phyloP scores from a whole-genome alignment of 2,329 filamentous ascomycete genomes.

The Pseudopyricularia javanii region DNA sequence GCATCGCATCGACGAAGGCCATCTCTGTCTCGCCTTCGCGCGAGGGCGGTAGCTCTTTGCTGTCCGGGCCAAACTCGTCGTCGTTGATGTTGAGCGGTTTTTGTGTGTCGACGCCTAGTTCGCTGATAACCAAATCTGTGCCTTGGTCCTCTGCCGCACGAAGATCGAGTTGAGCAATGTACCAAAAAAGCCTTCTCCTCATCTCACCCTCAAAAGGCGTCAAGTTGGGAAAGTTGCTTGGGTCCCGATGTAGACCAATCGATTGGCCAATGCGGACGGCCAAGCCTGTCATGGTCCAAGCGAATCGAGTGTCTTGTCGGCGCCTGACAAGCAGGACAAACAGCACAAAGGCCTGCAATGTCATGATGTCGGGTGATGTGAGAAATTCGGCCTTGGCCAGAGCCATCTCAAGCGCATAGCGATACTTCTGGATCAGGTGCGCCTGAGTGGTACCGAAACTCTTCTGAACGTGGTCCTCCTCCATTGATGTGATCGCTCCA shows the following conservation, averaged over 20 bases:
- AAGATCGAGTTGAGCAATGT: slow-evolving; percentile 45
- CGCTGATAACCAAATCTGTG: slow-evolving; percentile 32
- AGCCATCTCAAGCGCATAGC: slow-evolving; percentile 44
- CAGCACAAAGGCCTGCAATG: slow-evolving; percentile 49
- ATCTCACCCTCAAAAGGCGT: slow-evolving; percentile 51
- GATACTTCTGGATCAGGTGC: slow-evolving; percentile 32
- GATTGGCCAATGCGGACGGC: slow-evolving; percentile 43
- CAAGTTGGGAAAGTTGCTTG: slow-evolving; percentile 35
- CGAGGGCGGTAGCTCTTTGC: slow-evolving; percentile 30
- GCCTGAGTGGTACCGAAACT: slow-evolving; percentile 37
- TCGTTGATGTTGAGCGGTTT: slow-evolving; percentile 48
- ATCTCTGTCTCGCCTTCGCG: slow-evolving; percentile 41
- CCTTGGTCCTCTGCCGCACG: slow-evolving; percentile 49
- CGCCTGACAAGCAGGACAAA: slow-evolving; percentile 42
- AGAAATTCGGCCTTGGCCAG: slow-evolving; percentile 51
- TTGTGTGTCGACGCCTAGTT: slow-evolving; percentile 36
- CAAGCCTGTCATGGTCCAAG: slow-evolving; percentile 53
- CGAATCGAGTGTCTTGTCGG: slow-evolving; percentile 37
- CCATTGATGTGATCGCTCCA: slow-evolving; percentile 43
- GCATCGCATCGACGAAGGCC: slow-evolving; percentile 29
- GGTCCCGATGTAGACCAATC: slow-evolving; percentile 46
- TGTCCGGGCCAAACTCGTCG: slow-evolving; percentile 32
- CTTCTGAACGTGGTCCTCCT: slow-evolving; percentile 43
- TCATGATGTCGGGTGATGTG: slow-evolving; percentile 42
- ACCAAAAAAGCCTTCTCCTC: slow-evolving; percentile 50